Percentiles rank a stretch among this genome's conserved stretches.
Evolutionary conservation across 345 rosid genomes (phyloP).

Genomic region (Arabis hirsuta): DNA sequence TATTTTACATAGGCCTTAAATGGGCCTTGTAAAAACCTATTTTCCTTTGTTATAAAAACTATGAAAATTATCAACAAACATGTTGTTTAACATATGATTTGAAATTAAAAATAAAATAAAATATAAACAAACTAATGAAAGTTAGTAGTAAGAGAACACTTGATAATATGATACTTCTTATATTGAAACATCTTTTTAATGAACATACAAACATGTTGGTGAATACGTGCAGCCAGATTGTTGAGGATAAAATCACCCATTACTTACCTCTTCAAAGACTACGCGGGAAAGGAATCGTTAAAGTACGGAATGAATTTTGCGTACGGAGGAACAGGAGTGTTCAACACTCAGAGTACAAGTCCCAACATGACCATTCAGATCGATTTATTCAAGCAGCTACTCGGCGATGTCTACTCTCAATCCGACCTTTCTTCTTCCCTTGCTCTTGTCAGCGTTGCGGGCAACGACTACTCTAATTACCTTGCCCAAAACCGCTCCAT

Average conservation of each 20-base stretch:
- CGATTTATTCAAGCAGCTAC: slow-evolving; percentile 46
- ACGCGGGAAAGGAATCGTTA: slow-evolving; percentile 14
- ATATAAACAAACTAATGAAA: too few relatives aligned
- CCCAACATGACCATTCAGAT: slow-evolving; percentile 76
- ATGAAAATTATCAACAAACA: too few relatives aligned
- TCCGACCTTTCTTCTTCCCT: slow-evolving; percentile 45
- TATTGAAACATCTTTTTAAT: too few relatives aligned
- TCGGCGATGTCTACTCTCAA: slow-evolving; percentile 43
- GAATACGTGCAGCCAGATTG: slow-evolving; percentile 46
- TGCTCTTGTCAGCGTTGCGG: slow-evolving; percentile 58
- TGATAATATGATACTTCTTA: too few relatives aligned
- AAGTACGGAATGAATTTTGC: slow-evolving; percentile 72
- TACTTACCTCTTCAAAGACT: slow-evolving; percentile 52
- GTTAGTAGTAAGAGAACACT: too few relatives aligned
- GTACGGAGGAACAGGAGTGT: slow-evolving; percentile 71
- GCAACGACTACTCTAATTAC: slow-evolving; percentile 67
- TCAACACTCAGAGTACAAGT: slow-evolving; percentile 45
- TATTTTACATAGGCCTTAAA: too few relatives aligned
- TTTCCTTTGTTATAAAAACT: too few relatives aligned
- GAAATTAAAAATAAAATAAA: too few relatives aligned
- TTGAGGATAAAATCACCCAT: slow-evolving; percentile 59
- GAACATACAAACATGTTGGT: too few relatives aligned
- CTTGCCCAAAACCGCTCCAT: slow-evolving; percentile 44
- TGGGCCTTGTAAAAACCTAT: too few relatives aligned
- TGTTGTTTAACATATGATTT: too few relatives aligned